Evolutionary conservation across 805 yeast genomes (phyloP), one percentile per base, ranked within the genome.

Genomic region (Lipomyces sp.): DNA sequence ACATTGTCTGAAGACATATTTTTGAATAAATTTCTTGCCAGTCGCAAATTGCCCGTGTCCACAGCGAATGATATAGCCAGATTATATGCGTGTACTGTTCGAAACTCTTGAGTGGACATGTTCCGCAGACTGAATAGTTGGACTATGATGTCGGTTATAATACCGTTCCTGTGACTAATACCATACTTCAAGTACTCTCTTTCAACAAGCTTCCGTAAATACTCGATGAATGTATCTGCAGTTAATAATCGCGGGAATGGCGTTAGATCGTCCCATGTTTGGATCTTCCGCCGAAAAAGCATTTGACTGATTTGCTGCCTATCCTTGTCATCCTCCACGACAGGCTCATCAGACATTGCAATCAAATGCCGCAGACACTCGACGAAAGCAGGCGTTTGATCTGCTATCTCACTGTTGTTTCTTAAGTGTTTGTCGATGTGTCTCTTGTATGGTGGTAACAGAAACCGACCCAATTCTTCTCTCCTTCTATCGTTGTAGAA

Each of bases 51-150:
- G n/a, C 34, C n/a, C 30, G 35, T 7, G 15, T 39, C 24, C 11
- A 60, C 32, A 58, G 18, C 45, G 53, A 63, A 32, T 35, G 53
- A 29, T 37, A 63, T 60, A 29, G 67, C 69, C 32, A 53, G 48
- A 45, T 66, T 64, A 50, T 59, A 66, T 29, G 69, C 59, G 10
- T 8, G 7, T 11, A 29, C 48, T 7, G 62, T 37, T 3, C 30
- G 57, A 15, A 60, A 51, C 4, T 32, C 32, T 42, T 2, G 1
- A 11, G 54, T 39, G 15, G 30, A 51, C 4, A 3, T 15, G 45
- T 53, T 63, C 11, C 35, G 7, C 2, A 18, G 5, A 3, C 50
- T 53, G 35, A 66, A 63, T 24, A 60, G 42, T n/a, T 33, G 42
- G 15, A 11, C 13, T 4, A 66, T 24, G 2, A 59, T 5, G 5